phyloP scores from a whole-genome alignment of 345 rosid species.

The Alliaria petiolata region DNA sequence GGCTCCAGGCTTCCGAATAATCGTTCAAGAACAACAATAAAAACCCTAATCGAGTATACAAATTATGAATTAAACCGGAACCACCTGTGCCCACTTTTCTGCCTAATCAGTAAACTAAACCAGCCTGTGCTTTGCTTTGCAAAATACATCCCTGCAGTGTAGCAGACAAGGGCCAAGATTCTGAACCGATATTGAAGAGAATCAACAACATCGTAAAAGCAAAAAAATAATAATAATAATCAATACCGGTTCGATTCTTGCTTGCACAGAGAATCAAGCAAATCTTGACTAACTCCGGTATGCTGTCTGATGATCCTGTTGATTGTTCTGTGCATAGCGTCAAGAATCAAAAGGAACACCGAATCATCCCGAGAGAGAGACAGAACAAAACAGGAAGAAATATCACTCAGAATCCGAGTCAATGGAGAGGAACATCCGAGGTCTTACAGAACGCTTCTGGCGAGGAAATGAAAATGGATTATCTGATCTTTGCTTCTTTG shows the following conservation, averaged over 20 bases:
- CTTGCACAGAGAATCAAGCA: slow-evolving; percentile 19
- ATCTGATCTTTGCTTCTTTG: slow-evolving; percentile 67
- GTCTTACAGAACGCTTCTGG: slow-evolving; percentile 87
- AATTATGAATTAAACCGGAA: slow-evolving; percentile 16
- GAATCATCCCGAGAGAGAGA: slow-evolving; percentile 31
- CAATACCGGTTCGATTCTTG: slow-evolving; percentile 22
- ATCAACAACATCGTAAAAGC: slow-evolving; percentile 8
- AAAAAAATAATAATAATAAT: neutral
- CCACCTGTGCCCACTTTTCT: slow-evolving; percentile 18
- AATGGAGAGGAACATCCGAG: slow-evolving; percentile 66
- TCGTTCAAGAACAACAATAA: neutral
- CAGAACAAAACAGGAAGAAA: slow-evolving; percentile 19
- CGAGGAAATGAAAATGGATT: slow-evolving; percentile 75
- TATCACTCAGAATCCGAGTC: slow-evolving; percentile 71
- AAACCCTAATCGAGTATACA: slow-evolving; percentile 32
- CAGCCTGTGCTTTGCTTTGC: slow-evolving; percentile 29
- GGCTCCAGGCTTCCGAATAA: slow-evolving; percentile 23
- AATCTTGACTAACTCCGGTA: slow-evolving; percentile 17
- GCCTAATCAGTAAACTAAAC: slow-evolving; percentile 20
- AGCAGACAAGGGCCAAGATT: slow-evolving; percentile 24
- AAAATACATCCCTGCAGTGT: slow-evolving; percentile 23
- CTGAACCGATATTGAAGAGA: slow-evolving; percentile 17
- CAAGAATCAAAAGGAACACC: slow-evolving; percentile 34
- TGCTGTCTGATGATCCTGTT: slow-evolving; percentile 19
- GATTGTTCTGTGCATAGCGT: slow-evolving; percentile 32